Evolutionary conservation across 2,329 filamentous ascomycete species (phyloP).

Genomic region (Conoideocrella luteorostrata): DNA sequence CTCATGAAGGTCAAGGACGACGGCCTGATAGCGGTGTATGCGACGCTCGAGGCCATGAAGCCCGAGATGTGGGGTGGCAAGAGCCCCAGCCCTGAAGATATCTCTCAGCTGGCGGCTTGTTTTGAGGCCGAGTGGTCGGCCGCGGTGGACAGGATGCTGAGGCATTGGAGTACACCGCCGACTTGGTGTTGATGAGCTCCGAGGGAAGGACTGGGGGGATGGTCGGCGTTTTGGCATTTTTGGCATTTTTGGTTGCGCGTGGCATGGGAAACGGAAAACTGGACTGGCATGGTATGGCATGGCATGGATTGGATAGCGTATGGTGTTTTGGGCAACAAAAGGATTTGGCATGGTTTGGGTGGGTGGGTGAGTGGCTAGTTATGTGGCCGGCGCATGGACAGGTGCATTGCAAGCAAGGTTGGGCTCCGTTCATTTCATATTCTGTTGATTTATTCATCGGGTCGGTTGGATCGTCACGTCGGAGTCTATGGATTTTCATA

Average conservation of each 20-base stretch:
- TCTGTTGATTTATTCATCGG: too few species aligned
- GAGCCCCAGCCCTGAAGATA: slow-evolving; percentile 48
- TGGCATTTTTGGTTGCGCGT: background rate
- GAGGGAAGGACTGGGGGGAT: background rate
- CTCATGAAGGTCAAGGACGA: slow-evolving; percentile 59
- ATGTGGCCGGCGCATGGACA: too few species aligned
- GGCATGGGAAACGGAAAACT: background rate
- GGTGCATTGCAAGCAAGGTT: too few species aligned
- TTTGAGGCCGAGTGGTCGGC: slow-evolving; percentile 62
- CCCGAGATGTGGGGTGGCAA: slow-evolving; percentile 65
- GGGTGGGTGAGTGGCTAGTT: too few species aligned
- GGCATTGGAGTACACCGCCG: slow-evolving; percentile 60
- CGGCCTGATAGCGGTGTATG: slow-evolving; percentile 54
- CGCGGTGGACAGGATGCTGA: slow-evolving; percentile 59
- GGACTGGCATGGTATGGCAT: background rate
- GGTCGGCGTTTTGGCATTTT: background rate
- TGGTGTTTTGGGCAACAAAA: background rate
- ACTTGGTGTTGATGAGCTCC: slow-evolving; percentile 43
- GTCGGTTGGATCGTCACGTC: too few species aligned
- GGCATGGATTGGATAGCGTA: background rate
- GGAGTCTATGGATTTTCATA: too few species aligned
- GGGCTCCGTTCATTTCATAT: too few species aligned
- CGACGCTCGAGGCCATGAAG: slow-evolving; percentile 52
- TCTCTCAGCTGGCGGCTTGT: slow-evolving; percentile 52
- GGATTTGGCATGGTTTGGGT: too few species aligned